phyloP scores from a whole-genome alignment of 2,329 filamentous ascomycete species.

The Lachnellula cervina region DNA sequence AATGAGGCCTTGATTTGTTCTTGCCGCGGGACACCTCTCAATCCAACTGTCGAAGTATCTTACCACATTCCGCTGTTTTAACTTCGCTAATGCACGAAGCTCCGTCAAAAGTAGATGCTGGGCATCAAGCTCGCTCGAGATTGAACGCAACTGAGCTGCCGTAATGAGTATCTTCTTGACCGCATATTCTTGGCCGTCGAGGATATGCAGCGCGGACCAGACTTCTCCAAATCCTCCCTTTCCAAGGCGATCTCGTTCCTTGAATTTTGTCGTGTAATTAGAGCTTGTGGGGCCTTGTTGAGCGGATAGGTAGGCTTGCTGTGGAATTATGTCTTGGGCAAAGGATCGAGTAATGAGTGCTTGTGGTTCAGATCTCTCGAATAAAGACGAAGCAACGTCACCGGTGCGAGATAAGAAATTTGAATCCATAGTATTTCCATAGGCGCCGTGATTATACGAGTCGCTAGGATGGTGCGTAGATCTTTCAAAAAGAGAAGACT shows the following conservation, averaged over 20 bases:
- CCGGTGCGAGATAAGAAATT: not conserved
- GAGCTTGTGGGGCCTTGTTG: not conserved
- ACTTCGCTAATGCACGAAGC: slow-evolving; percentile 46
- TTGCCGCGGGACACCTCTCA: slow-evolving; percentile 37
- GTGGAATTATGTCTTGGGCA: not conserved
- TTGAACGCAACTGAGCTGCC: slow-evolving; percentile 11
- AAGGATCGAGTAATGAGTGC: not conserved
- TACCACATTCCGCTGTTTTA: slow-evolving; percentile 63
- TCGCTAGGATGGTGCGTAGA: not conserved
- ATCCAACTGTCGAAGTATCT: slow-evolving; percentile 63
- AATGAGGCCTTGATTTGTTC: not conserved
- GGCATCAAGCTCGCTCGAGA: slow-evolving; percentile 37
- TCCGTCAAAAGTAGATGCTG: slow-evolving; percentile 44
- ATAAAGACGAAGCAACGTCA: slow-evolving; percentile 3
- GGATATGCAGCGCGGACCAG: slow-evolving; percentile 54
- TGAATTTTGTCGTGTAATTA: slow-evolving; percentile 38
- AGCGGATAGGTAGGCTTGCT: not conserved
- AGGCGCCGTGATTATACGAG: not conserved
- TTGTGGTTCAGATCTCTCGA: slow-evolving; percentile 8
- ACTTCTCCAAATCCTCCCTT: slow-evolving; percentile 63
- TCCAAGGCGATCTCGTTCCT: slow-evolving; percentile 52
- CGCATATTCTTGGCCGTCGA: slow-evolving; percentile 59
- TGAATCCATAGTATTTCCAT: not conserved
- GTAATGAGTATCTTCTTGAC: slow-evolving; percentile 61
- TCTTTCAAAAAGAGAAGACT: slow-evolving; percentile 7